These are phyloP conservation scores for Diaporthe capsici DNA, from an alignment of 2,329 filamentous ascomycete species.

Conservation along the genomic window DNA sequence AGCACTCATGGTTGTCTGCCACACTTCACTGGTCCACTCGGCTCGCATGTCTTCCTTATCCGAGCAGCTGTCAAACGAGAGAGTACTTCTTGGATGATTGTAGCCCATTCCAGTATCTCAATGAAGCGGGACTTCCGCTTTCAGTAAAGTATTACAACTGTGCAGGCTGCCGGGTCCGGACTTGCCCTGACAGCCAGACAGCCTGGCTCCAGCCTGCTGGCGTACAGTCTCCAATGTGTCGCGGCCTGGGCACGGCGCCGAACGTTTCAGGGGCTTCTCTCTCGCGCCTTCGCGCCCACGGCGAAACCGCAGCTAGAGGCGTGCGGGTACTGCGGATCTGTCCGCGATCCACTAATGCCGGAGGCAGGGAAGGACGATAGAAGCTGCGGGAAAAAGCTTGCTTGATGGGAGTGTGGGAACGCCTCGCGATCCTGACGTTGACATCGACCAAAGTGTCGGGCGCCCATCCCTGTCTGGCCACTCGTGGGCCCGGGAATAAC, in stretches of 20 bases:
- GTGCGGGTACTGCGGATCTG: constrained; percentile 14
- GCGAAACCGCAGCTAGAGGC: constrained; percentile 1
- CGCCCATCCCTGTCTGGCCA: constrained; percentile 3
- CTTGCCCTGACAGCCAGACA: no score
- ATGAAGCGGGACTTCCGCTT: not conserved
- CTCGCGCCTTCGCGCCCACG: constrained; percentile 25
- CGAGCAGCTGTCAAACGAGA: not conserved
- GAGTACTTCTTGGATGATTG: not conserved
- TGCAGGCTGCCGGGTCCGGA: not conserved
- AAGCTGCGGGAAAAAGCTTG: constrained; percentile 2
- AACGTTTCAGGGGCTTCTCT: constrained; percentile 16
- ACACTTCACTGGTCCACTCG: not conserved
- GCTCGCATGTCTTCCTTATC: not conserved
- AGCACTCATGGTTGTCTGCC: not conserved
- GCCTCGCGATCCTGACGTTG: constrained; percentile 20
- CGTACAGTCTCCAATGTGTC: not conserved
- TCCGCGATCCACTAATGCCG: not conserved
- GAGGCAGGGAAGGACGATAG: not conserved
- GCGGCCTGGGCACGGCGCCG: not conserved
- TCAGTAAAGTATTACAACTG: not conserved
- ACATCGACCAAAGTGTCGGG: not conserved
- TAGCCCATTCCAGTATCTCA: not conserved
- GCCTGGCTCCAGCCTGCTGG: not conserved
- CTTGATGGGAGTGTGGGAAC: constrained; percentile 12
- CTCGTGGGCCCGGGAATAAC: constrained; percentile 17